Conservation (phyloP, 192 early-diverging fungal species). For the Mortierella alpina region DNA sequence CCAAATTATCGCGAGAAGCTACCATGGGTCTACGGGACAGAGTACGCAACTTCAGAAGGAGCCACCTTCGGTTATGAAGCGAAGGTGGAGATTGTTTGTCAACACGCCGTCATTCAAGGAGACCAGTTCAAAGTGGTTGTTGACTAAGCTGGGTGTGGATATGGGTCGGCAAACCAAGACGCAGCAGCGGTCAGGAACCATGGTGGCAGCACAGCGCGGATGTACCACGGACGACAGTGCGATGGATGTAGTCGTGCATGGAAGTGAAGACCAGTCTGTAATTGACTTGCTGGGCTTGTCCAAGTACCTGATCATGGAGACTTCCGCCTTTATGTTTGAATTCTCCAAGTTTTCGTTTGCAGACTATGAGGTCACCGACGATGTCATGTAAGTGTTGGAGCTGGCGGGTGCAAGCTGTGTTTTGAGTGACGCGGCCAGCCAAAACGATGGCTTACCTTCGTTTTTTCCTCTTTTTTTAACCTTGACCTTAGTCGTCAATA, state of each 20-base stretch:
- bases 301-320: slow-evolving; percentile 31
- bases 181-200: slow-evolving; percentile 35
- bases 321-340: slow-evolving; percentile 40
- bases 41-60: not conserved
- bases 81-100: slow-evolving; percentile 35
- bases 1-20: slow-evolving; percentile 19
- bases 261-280: slow-evolving; percentile 27
- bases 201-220: slow-evolving; percentile 28
- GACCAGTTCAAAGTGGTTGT: slow-evolving; percentile 38
- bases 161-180: slow-evolving; percentile 27
- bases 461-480: not conserved
- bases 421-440: not conserved
- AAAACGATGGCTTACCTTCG: not conserved
- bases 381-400: slow-evolving; percentile 22
- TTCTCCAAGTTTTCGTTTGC: slow-evolving; percentile 29
- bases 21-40: not conserved
- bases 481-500: slow-evolving; percentile 16
- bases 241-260: slow-evolving; percentile 38
- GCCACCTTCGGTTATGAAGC: slow-evolving; percentile 2
- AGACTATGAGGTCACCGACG: slow-evolving; percentile 13
- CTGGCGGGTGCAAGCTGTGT: not conserved
- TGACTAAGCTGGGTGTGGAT: slow-evolving; percentile 33
- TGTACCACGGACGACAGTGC: not conserved
- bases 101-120: slow-evolving; percentile 29
- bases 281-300: slow-evolving; percentile 25